Conservation (phyloP, 2,329 filamentous ascomycete genomes). For the Hypoxylon sp. region DNA sequence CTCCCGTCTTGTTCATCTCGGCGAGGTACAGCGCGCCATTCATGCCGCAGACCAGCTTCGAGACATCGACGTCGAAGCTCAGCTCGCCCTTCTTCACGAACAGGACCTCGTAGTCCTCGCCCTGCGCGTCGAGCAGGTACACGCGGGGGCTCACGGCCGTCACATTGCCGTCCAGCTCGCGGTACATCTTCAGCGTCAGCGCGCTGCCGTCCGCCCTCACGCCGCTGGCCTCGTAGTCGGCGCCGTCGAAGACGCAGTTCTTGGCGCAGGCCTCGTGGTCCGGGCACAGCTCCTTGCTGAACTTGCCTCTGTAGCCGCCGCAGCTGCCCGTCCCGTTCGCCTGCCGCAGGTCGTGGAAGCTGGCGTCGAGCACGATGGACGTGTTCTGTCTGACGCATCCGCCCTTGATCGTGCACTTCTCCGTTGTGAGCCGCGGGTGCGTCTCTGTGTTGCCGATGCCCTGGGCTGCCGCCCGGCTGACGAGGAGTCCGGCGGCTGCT, state of each 20-base stretch:
- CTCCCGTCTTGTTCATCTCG: constrained; percentile 74
- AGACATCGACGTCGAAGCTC: constrained; percentile 76
- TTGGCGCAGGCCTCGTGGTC: constrained; percentile 62
- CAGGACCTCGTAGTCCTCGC: constrained; percentile 62
- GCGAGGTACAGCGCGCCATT: constrained; percentile 77
- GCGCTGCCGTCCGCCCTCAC: constrained; percentile 45
- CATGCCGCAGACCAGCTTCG: constrained; percentile 74
- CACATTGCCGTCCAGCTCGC: constrained; percentile 51
- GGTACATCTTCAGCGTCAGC: constrained; percentile 51
- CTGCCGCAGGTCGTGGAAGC: constrained; percentile 57
- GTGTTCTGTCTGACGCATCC: constrained; percentile 65
- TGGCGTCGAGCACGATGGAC: constrained; percentile 66
- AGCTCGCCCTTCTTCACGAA: constrained; percentile 72
- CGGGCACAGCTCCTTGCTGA: constrained; percentile 61
- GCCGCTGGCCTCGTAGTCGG: constrained; percentile 59
- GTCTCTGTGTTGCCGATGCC: constrained; percentile 42
- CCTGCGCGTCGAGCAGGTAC: constrained; percentile 65
- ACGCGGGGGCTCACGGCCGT: constrained; percentile 60
- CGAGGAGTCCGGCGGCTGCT: constrained; percentile 20
- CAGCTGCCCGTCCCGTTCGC: constrained; percentile 44
- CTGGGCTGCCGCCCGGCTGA: constrained; percentile 26
- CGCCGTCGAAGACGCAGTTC: constrained; percentile 67
- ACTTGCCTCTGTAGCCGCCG: constrained; percentile 46
- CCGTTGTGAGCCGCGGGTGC: constrained; percentile 66
- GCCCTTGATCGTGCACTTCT: constrained; percentile 63